Base-by-base conservation (phyloP, 2,329 filamentous ascomycete genomes). In the Aureobasidium subglaciale region DNA sequence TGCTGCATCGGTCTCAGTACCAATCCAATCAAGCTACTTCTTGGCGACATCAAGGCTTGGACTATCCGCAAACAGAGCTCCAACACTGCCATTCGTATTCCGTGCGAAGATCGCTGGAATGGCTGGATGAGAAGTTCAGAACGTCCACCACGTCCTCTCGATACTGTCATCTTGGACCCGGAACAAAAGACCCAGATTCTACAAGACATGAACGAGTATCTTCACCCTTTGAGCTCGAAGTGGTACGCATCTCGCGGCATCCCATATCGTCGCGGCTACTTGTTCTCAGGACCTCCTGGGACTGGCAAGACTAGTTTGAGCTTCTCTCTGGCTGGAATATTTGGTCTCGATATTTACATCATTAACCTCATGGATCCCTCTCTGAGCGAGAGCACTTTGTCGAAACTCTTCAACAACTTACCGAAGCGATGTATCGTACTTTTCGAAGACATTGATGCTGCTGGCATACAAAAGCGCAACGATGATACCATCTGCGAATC, bases 211-310 rank as follows among this genome's bases (percentile, higher is more conserved):
- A 87, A 88, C 61, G 87, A 90, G 62, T 92, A 89, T 60, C 75
- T 93, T 0, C 82, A 89, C 54, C 86, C 87, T 0, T 73, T 77
- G 1, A 88, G 83, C 0, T 80, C 83, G 1, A 77, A 83, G n/a
- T 95, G 89, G 88, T 95, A 96, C 66, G 78, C 85, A 0, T 86
- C 88, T 61, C 80, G 89, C 6, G 90, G 90, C 1, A 92, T 95
- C 27, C 90, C 90, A 0, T 95, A 95, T 67, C 81, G 90, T 13
- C 79, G 90, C 4, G 90, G 90, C 0, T 95, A 93, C 64, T 79
- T 95, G 0, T 82, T 95, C 15, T 77, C 91, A 60, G 90, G 90
- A 0, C 88, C 88, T 0, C 69, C 69, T 1, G 69, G 69, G 0
- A 70, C 68, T 0, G 69, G 69, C 11, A 71, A 71, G 62, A 70